Base-by-base conservation (phyloP, 192 early-diverging fungal species). In the Rhizophagus clarus region DNA sequence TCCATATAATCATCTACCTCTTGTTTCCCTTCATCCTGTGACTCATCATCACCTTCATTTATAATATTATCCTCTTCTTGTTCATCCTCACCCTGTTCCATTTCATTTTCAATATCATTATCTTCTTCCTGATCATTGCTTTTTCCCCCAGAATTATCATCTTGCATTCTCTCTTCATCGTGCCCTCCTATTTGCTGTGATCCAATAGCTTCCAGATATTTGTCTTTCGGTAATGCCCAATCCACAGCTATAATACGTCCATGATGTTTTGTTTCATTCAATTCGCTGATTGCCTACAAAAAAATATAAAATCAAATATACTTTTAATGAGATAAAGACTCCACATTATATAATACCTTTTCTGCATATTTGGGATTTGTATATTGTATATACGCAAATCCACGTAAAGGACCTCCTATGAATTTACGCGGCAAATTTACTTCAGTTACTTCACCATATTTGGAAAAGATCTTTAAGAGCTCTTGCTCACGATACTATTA, bases 321-420 rank as follows among this genome's bases (percentile, higher is more conserved):
- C 4, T 56, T 56, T 56, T 20, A 22, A 40, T 8, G 37, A 4
- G n/a, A 56, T 56, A 20, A 56, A 22, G 17, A 56, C n/a, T 56
- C 20, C 15, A 56, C 3, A n/a, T 20, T 56, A 22, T 56, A 22
- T 20, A 56, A 56, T 56, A 20, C 51, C 76, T 88, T 86, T 77
- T 91, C 88, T 0, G 94, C 94, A 40, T 95, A 92, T 31, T 87
- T 86, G 42, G 89, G 77, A n/a, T 87, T 91, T 75, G 86, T 88
- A 84, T 94, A 94, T 80, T 97, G 94, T 45, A 98, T 90, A 85
- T 98, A 98, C 20, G 91, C 97, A 89, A 97, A 97, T 4, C 97
- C 97, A 42, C 89, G 86, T 24, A 94, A 81, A 37, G 93, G 95
- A 34, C 95, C 94, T 49, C 91, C 90, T 4, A 85, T 88, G 40